Percentiles rank a stretch among this genome's conserved stretches.
Evolutionary conservation across 1,284 basidiomycete genomes (phyloP).

Genomic region (Apiotrichum montevideense): DNA sequence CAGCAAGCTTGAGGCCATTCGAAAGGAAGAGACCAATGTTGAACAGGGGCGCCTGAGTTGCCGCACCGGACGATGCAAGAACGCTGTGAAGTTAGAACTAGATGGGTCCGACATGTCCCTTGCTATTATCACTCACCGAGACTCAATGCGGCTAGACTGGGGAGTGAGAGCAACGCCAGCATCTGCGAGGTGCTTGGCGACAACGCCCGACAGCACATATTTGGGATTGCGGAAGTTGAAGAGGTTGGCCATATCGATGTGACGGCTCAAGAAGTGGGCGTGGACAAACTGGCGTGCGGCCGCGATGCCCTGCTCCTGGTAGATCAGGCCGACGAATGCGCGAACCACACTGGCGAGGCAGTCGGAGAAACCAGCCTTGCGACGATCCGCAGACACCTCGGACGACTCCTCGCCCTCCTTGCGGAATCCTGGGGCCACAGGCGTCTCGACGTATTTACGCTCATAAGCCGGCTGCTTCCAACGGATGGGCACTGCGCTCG

Average conservation of each 20-base stretch:
- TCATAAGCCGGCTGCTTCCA: conserved; percentile 56
- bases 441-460: conserved; percentile 13
- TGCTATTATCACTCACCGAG: conserved; percentile 52
- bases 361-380: conserved; percentile 10
- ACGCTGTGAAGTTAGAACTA: conserved; percentile 53
- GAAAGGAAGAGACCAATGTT: conserved; percentile 91
- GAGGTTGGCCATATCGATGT: conserved; percentile 71
- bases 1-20: conserved; percentile 73
- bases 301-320: conserved; percentile 60
- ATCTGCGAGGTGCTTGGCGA: conserved; percentile 57
- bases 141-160: conserved; percentile 46
- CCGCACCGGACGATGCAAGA: conserved; percentile 85
- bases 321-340: conserved; percentile 52
- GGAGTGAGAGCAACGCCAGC: conserved; percentile 55
- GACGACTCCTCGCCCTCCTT: conserved; percentile 8
- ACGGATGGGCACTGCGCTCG: conserved; percentile 25
- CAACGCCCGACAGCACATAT: conserved; percentile 68
- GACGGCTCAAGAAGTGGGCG: conserved; percentile 74
- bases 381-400: conserved; percentile 12
- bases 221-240: conserved; percentile 86
- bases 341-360: conserved; percentile 48
- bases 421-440: conserved; percentile 24
- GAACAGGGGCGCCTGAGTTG: conserved; percentile 82
- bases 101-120: neutral
- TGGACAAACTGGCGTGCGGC: conserved; percentile 77